phyloP scores from a whole-genome alignment of 2,329 filamentous ascomycete species.

The Neophaeococcomyces aloes region DNA sequence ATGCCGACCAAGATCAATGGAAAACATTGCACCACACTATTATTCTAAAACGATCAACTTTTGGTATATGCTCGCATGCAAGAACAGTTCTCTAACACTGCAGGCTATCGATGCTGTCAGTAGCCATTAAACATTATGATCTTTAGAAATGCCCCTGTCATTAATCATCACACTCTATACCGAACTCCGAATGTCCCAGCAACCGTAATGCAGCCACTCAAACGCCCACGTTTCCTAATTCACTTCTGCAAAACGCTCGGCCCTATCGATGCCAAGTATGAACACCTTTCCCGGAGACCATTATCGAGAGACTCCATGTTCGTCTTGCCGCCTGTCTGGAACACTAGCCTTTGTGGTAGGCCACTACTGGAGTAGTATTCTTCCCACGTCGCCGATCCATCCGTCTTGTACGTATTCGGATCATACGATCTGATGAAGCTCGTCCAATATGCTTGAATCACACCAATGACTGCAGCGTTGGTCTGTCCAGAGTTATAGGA shows the following conservation, averaged over 20 bases:
- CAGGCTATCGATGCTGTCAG: too few species aligned
- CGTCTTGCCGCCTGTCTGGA: slow-evolving; percentile 35
- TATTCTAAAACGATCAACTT: too few species aligned
- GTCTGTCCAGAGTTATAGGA: slow-evolving; percentile 19
- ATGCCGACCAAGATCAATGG: too few species aligned
- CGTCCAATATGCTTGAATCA: slow-evolving; percentile 62
- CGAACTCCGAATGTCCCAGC: too few species aligned
- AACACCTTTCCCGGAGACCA: slow-evolving; percentile 36
- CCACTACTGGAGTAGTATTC: slow-evolving; percentile 18
- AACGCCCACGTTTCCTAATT: too few species aligned
- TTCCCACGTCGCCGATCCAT: slow-evolving; percentile 13
- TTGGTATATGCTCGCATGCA: too few species aligned
- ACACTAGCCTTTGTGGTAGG: slow-evolving; percentile 31
- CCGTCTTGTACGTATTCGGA: slow-evolving; percentile 44
- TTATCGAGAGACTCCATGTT: slow-evolving; percentile 36
- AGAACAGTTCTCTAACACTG: too few species aligned
- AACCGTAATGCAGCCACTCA: too few species aligned
- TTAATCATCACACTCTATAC: too few species aligned
- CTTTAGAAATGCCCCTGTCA: too few species aligned
- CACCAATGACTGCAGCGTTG: slow-evolving; percentile 49
- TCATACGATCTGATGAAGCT: slow-evolving; percentile 59
- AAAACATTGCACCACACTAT: too few species aligned
- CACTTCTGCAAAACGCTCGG: slow-evolving; percentile 33
- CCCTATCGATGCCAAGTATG: slow-evolving; percentile 42
- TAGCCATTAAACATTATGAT: too few species aligned